Evolutionary conservation across 768 basidiomycete genomes (phyloP).

Genomic region (Chalciporus sphaerocephalus): DNA sequence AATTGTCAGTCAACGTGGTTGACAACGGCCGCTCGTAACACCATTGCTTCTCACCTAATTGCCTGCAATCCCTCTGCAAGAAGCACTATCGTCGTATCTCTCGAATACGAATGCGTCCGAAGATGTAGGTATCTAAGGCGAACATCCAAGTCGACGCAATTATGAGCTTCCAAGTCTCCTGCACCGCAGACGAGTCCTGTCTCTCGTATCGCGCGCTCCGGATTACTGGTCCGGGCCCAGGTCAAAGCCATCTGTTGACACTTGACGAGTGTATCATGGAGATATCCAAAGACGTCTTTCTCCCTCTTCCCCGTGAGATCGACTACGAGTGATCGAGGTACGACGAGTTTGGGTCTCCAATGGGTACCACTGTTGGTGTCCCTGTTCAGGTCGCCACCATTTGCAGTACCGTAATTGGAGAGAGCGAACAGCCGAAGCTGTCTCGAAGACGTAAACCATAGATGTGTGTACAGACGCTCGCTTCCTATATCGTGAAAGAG

Average conservation of each 20-base stretch:
- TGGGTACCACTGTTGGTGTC: too few relatives aligned
- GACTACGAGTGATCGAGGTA: conserved; percentile 27
- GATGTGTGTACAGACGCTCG: conserved; percentile 22
- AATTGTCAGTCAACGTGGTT: too few relatives aligned
- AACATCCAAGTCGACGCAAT: conserved; percentile 1
- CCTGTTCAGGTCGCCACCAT: too few relatives aligned
- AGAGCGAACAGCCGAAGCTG: conserved; percentile 21
- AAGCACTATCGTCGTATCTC: conserved; percentile 26
- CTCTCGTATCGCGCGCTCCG: too few relatives aligned
- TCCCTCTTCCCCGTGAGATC: conserved; percentile 29
- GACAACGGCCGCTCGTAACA: too few relatives aligned
- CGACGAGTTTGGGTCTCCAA: conserved; percentile 9
- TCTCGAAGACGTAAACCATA: conserved; percentile 21
- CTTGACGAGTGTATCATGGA: conserved; percentile 26
- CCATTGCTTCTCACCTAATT: conserved; percentile 33
- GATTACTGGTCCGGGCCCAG: too few relatives aligned
- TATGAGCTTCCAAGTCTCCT: background rate
- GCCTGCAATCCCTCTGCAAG: conserved; percentile 33
- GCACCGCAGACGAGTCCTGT: background rate
- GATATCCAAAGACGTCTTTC: conserved; percentile 23
- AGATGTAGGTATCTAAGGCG: conserved; percentile 33
- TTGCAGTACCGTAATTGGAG: too few relatives aligned
- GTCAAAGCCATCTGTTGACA: conserved; percentile 10
- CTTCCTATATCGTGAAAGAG: conserved; percentile 20
- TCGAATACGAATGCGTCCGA: conserved; percentile 38